phyloP scores from a whole-genome alignment of 2,329 filamentous ascomycete genomes.

The Ophiostoma australiae region DNA sequence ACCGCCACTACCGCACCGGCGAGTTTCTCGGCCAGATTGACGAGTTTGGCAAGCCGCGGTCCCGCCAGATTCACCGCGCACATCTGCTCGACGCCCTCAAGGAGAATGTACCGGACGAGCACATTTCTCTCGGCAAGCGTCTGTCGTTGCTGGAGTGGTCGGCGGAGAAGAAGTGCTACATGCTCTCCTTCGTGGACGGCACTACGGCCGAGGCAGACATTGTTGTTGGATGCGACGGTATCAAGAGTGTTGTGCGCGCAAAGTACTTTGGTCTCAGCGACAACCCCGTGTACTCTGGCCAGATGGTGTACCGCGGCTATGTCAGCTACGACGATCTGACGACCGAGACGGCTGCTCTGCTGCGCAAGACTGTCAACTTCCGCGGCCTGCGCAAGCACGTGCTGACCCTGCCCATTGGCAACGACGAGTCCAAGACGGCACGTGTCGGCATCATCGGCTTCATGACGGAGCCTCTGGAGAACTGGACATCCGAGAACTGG shows the following conservation, averaged over 20 bases:
- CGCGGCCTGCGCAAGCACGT: slow-evolving; percentile 36
- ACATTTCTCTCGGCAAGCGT: slow-evolving; percentile 23
- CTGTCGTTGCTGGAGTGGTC: slow-evolving; percentile 19
- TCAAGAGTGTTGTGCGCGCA: slow-evolving; percentile 52
- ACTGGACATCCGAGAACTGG: slow-evolving; percentile 27
- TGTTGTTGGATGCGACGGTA: slow-evolving; percentile 61
- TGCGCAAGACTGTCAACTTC: slow-evolving; percentile 56
- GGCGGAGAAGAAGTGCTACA: slow-evolving; percentile 15
- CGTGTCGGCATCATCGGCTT: slow-evolving; percentile 35
- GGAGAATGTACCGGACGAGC: slow-evolving; percentile 15
- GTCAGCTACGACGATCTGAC: slow-evolving; percentile 26
- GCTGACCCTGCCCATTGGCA: slow-evolving; percentile 36
- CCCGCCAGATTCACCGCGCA: slow-evolving; percentile 27
- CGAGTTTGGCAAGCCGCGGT: slow-evolving; percentile 25
- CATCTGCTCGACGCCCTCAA: slow-evolving; percentile 24
- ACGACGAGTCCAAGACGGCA: slow-evolving; percentile 35
- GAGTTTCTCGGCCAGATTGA: slow-evolving; percentile 26
- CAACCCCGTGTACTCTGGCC: slow-evolving; percentile 48
- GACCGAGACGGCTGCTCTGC: slow-evolving; percentile 34
- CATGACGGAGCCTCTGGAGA: slow-evolving; percentile 28
- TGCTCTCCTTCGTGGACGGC: slow-evolving; percentile 31
- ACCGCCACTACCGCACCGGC: slow-evolving; percentile 36
- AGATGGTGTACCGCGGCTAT: slow-evolving; percentile 56
- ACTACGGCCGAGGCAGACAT: slow-evolving; percentile 32
- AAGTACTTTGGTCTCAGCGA: slow-evolving; percentile 47